These are phyloP conservation scores for Aspergillaceae sp. DNA, from an alignment of 2,329 filamentous ascomycete genomes.

Conservation along the genomic window DNA sequence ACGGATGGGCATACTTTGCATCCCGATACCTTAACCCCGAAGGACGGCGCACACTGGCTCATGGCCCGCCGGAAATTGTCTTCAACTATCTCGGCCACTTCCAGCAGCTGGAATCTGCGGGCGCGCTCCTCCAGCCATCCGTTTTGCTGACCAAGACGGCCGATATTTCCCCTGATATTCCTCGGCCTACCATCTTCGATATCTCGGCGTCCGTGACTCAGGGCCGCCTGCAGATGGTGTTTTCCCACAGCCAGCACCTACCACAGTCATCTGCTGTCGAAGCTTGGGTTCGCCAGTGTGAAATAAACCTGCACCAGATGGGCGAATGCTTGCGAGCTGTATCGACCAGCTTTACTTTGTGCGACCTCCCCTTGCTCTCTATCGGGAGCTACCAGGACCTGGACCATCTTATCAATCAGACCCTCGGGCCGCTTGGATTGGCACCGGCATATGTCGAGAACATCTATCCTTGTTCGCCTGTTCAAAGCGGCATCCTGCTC, in stretches of 20 bases:
- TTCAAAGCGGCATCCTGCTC: slow-evolving; percentile 17
- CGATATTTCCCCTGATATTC: slow-evolving; percentile 3
- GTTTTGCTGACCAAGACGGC: slow-evolving; percentile 1
- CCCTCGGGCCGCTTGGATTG: too few species aligned
- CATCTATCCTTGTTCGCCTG: slow-evolving; percentile 15
- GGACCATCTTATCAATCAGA: background rate
- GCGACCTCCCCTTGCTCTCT: slow-evolving; percentile 4
- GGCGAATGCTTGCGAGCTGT: background rate
- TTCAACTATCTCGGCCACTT: slow-evolving; percentile 11
- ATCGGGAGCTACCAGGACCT: background rate
- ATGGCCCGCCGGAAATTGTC: slow-evolving; percentile 10
- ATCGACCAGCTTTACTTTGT: slow-evolving; percentile 3
- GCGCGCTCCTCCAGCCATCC: slow-evolving; percentile 3
- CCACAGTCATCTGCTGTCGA: slow-evolving; percentile 3
- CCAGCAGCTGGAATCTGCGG: slow-evolving; percentile 4
- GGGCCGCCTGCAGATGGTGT: slow-evolving; percentile 7
- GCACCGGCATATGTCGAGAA: slow-evolving; percentile 11
- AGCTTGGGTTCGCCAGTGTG: slow-evolving; percentile 7
- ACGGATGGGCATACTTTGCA: slow-evolving; percentile 35
- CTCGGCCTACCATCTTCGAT: slow-evolving; percentile 4
- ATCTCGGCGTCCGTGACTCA: slow-evolving; percentile 6
- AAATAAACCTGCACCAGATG: slow-evolving; percentile 1
- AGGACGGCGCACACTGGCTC: slow-evolving; percentile 13
- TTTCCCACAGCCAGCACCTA: slow-evolving; percentile 7
- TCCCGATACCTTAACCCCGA: slow-evolving; percentile 23